Percentiles rank a stretch among this genome's conserved stretches.
Evolutionary conservation across 108 stramenopile species (phyloP).

Genomic region (Pseudonitzschia pungens): DNA sequence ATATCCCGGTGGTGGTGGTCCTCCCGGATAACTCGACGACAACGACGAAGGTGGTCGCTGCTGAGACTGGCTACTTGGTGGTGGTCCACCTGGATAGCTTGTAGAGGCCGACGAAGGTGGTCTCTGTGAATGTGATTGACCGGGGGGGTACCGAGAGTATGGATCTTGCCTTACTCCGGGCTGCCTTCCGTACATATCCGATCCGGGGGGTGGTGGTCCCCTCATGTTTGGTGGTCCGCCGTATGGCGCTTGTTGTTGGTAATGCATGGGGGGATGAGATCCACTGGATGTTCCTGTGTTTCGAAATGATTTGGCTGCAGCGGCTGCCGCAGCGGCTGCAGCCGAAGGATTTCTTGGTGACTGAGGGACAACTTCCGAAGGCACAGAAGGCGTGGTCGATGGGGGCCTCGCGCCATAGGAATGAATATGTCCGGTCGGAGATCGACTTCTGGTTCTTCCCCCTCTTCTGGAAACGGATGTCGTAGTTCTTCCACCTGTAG

Average conservation of each 20-base stretch:
- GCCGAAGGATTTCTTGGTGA: slow-evolving; percentile 45
- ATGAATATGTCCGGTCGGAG: slow-evolving; percentile 37
- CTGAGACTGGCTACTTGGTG: not conserved
- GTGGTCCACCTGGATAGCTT: slow-evolving; percentile 1
- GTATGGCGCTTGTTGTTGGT: slow-evolving; percentile 16
- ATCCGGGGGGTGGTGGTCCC: slow-evolving; percentile 17
- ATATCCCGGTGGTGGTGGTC: slow-evolving; percentile 18
- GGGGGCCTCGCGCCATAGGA: slow-evolving; percentile 19
- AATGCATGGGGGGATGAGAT: slow-evolving; percentile 1
- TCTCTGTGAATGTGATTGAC: not conserved
- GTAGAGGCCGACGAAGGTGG: not conserved
- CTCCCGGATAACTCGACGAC: not conserved
- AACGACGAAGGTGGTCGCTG: not conserved
- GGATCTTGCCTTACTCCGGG: not conserved
- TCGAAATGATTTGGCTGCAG: slow-evolving; percentile 54
- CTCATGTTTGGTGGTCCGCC: slow-evolving; percentile 2
- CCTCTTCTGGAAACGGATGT: slow-evolving; percentile 37
- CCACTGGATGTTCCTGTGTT: slow-evolving; percentile 12
- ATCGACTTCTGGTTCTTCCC: slow-evolving; percentile 48
- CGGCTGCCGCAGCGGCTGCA: slow-evolving; percentile 56
- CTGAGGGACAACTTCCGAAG: slow-evolving; percentile 15
- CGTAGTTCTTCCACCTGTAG: slow-evolving; percentile 37
- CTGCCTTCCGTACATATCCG: slow-evolving; percentile 10
- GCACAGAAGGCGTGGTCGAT: slow-evolving; percentile 20
- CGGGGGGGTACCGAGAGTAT: slow-evolving; percentile 1